phyloP scores from a whole-genome alignment of 2,329 filamentous ascomycete species.

The Penicillium expansum region DNA sequence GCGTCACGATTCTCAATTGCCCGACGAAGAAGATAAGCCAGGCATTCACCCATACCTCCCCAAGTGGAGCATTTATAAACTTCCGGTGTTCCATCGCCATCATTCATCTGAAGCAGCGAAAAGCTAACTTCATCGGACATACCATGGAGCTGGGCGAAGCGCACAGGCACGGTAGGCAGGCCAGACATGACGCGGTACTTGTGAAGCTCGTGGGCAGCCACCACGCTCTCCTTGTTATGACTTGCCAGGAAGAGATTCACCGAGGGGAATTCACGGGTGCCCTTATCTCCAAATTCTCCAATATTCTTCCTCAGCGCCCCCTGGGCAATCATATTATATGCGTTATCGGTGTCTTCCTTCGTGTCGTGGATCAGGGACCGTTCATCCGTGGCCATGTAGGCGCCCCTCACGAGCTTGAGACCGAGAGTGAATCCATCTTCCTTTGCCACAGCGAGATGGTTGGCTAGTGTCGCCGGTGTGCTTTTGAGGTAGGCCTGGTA shows the following conservation, averaged over 20 bases:
- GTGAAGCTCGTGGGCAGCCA: conserved; percentile 51
- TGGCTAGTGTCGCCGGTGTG: conserved; percentile 55
- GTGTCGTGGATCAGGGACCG: conserved; percentile 68
- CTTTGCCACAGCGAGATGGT: conserved; percentile 59
- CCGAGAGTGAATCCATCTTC: conserved; percentile 65
- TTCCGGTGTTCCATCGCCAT: conserved; percentile 35
- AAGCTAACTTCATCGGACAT: conserved; percentile 63
- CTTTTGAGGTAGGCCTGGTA: conserved; percentile 75
- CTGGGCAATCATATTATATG: conserved; percentile 70
- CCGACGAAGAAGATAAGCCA: conserved; percentile 65
- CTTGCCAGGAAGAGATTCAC: conserved; percentile 72
- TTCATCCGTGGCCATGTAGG: conserved; percentile 69
- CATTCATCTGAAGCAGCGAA: conserved; percentile 48
- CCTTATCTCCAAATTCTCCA: conserved; percentile 22
- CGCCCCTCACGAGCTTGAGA: conserved; percentile 72
- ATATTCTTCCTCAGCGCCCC: conserved; percentile 59
- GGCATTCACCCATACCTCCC: conserved; percentile 66
- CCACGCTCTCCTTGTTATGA: conserved; percentile 74
- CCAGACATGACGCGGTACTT: conserved; percentile 43
- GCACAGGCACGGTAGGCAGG: conserved; percentile 48
- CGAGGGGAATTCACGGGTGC: conserved; percentile 49
- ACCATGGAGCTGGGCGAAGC: conserved; percentile 58
- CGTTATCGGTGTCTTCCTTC: conserved; percentile 66
- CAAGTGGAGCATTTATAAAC: conserved; percentile 58
- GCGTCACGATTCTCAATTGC: conserved; percentile 62